Evolutionary conservation across 1,284 basidiomycete species (phyloP).

Genomic region (Pisolithus thermaeus): DNA sequence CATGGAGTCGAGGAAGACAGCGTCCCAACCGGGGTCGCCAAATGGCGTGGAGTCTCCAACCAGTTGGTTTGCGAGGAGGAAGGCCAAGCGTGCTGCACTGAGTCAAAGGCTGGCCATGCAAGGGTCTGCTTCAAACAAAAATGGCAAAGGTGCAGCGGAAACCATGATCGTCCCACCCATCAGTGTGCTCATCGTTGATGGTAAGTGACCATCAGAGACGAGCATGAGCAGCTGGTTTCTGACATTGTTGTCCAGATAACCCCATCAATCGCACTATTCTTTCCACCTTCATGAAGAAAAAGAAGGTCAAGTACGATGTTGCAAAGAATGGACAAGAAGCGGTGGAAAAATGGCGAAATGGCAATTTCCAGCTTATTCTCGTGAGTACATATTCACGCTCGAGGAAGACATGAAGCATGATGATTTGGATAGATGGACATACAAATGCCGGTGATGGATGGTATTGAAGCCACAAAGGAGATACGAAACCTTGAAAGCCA

Average conservation of each 20-base stretch:
- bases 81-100: constrained; percentile 18
- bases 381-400: constrained; percentile 40
- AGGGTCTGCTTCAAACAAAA: constrained; percentile 16
- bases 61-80: constrained; percentile 22
- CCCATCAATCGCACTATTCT: constrained; percentile 98
- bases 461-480: constrained; percentile 95
- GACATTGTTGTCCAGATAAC: constrained; percentile 64
- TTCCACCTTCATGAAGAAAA: constrained; percentile 93
- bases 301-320: constrained; percentile 92
- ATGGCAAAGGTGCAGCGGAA: constrained; percentile 28
- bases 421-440: constrained; percentile 85
- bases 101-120: constrained; percentile 25
- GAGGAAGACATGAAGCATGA: constrained; percentile 2
- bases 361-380: constrained; percentile 93
- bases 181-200: constrained; percentile 93
- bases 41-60: constrained; percentile 22
- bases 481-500: constrained; percentile 82
- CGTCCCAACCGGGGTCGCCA: constrained; percentile 32
- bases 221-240: constrained; percentile 7
- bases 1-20: constrained; percentile 27
- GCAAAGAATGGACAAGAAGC: constrained; percentile 96
- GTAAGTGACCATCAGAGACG: constrained; percentile 39
- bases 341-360: constrained; percentile 92
- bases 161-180: constrained; percentile 85
- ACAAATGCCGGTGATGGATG: constrained; percentile 98